Evolutionary conservation across 306 rosid genomes (phyloP).

Genomic region (Cicer cuneatum): DNA sequence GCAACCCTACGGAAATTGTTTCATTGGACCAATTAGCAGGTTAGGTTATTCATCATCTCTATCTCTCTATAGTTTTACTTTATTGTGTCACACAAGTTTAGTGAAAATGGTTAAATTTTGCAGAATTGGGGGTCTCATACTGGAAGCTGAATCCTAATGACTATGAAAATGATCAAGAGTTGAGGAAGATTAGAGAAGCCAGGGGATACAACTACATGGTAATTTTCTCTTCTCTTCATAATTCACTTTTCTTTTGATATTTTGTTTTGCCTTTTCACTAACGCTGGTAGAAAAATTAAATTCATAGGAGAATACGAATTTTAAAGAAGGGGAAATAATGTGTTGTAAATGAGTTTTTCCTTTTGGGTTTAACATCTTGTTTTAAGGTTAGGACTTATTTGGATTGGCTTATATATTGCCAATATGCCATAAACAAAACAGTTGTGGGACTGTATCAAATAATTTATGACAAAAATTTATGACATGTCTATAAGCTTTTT

Average conservation of each 20-base stretch:
- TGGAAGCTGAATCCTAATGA: slow-evolving; percentile 53
- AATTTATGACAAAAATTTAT: too few relatives aligned
- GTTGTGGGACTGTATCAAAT: too few relatives aligned
- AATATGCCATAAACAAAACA: too few relatives aligned
- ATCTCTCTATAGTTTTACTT: not conserved
- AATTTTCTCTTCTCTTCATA: not conserved
- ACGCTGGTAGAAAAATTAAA: not conserved
- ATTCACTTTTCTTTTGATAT: not conserved
- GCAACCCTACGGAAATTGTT: slow-evolving; percentile 59
- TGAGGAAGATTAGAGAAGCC: slow-evolving; percentile 68
- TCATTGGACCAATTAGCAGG: slow-evolving; percentile 70
- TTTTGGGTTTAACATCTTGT: not conserved
- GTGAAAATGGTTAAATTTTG: slow-evolving; percentile 15
- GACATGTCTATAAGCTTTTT: too few relatives aligned
- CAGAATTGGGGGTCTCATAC: slow-evolving; percentile 52
- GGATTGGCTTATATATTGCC: too few relatives aligned
- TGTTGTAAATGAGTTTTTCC: not conserved
- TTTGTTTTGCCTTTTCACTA: not conserved
- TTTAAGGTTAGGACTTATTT: not conserved
- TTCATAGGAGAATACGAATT: not conserved
- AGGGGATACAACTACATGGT: slow-evolving; percentile 91
- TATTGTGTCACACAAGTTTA: not conserved
- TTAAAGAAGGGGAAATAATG: not conserved
- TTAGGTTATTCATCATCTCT: slow-evolving; percentile 50
- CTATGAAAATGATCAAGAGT: slow-evolving; percentile 69